phyloP scores from a whole-genome alignment of 2,329 filamentous ascomycete genomes.

The Neoarthrinium moseri region DNA sequence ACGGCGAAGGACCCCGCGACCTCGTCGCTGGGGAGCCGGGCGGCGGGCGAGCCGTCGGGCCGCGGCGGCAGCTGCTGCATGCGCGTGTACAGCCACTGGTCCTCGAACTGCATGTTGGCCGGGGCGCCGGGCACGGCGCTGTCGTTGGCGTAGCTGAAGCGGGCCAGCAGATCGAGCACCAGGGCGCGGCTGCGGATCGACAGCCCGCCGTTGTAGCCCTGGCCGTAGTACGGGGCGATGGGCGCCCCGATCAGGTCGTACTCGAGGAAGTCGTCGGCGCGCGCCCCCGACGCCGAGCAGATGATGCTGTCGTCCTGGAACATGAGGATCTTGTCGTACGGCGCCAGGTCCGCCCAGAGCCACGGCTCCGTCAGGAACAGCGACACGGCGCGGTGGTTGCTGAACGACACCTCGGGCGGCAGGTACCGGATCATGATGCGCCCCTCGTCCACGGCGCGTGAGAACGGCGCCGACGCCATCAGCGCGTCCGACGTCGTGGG shows the following conservation, averaged over 20 bases:
- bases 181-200: slow-evolving; percentile 28
- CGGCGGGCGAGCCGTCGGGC: slow-evolving; percentile 10
- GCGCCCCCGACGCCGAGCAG: slow-evolving; percentile 26
- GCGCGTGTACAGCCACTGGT: slow-evolving; percentile 29
- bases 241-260: slow-evolving; percentile 34
- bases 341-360: slow-evolving; percentile 35
- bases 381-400: slow-evolving; percentile 32
- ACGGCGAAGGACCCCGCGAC: slow-evolving; percentile 26
- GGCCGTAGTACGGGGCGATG: slow-evolving; percentile 17
- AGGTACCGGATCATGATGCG: slow-evolving; percentile 37
- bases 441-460: slow-evolving; percentile 30
- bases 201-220: slow-evolving; percentile 30
- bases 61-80: slow-evolving; percentile 18
- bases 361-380: slow-evolving; percentile 31
- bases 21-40: slow-evolving; percentile 22
- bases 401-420: slow-evolving; percentile 31
- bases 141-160: slow-evolving; percentile 17
- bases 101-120: slow-evolving; percentile 22
- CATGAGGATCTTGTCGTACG: slow-evolving; percentile 31
- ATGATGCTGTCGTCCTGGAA: slow-evolving; percentile 39
- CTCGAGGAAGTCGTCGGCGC: slow-evolving; percentile 33
- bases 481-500: slow-evolving; percentile 20
- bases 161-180: slow-evolving; percentile 18
- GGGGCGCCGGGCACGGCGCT: slow-evolving; percentile 16
- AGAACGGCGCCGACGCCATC: slow-evolving; percentile 29